These are phyloP conservation scores for Barnettozyma populi DNA, from an alignment of 805 yeast genomes.

Conservation along the genomic window DNA sequence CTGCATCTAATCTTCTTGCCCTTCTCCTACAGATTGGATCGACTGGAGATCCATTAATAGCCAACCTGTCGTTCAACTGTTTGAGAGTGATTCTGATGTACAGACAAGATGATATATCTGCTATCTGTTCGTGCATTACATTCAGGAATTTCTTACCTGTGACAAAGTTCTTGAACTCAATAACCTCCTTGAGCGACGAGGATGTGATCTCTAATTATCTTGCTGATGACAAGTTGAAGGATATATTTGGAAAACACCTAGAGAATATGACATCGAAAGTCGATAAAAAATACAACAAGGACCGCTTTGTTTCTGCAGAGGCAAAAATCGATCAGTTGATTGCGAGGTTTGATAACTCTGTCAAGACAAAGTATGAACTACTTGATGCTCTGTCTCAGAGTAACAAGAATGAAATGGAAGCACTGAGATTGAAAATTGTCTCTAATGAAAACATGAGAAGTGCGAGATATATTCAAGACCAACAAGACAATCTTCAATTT, in stretches of 20 bases:
- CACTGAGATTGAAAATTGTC: constrained; percentile 16
- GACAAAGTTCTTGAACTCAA: constrained; percentile 20
- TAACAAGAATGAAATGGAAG: constrained; percentile 17
- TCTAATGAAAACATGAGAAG: constrained; percentile 43
- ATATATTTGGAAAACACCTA: constrained; percentile 19
- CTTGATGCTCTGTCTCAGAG: constrained; percentile 15
- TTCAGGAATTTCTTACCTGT: constrained; percentile 18
- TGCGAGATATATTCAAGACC: constrained; percentile 58
- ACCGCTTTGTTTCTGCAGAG: constrained; percentile 12
- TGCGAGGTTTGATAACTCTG: constrained; percentile 14
- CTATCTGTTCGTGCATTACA: constrained; percentile 25
- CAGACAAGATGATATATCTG: constrained; percentile 25
- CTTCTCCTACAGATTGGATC: constrained; percentile 20
- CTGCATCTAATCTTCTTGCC: constrained; percentile 30
- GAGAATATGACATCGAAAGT: constrained; percentile 22
- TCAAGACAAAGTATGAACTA: constrained; percentile 23
- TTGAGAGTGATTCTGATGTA: constrained; percentile 30
- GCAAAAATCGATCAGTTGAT: constrained; percentile 11
- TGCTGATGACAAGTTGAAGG: constrained; percentile 14
- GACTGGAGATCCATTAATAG: constrained; percentile 8
- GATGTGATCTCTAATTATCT: constrained; percentile 19
- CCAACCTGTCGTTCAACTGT: constrained; percentile 25
- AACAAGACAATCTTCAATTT: constrained; percentile 50
- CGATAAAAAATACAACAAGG: constrained; percentile 19
- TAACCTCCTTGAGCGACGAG: constrained; percentile 25